A percentile compares a stretch with the other conserved stretches of the same genome.
These are phyloP conservation scores for Colletotrichum sojae DNA, from an alignment of 2,329 filamentous ascomycete genomes.

Conservation along the genomic window DNA sequence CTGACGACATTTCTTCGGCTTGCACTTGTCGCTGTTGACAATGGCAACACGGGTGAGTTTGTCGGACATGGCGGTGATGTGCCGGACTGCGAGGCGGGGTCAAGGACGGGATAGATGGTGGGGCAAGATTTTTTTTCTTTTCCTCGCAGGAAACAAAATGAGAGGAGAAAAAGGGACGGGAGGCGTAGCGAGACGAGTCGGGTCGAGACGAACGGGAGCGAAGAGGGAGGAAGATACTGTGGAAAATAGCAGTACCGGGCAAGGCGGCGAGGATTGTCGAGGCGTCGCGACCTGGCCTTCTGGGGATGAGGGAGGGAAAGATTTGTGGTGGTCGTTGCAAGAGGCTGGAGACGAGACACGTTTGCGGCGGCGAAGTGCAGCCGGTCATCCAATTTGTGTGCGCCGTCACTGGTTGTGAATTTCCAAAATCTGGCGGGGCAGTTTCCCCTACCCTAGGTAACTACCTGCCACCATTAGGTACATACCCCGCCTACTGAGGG, in stretches of 20 bases:
- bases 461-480: background rate
- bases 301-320: constrained; percentile 21
- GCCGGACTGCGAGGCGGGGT: constrained; percentile 40
- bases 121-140: constrained; percentile 29
- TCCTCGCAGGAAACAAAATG: constrained; percentile 15
- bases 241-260: constrained; percentile 18
- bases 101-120: constrained; percentile 31
- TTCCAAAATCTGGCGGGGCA: constrained; percentile 42
- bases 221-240: background rate
- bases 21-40: constrained; percentile 93
- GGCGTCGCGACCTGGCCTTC: constrained; percentile 40
- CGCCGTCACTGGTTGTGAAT: constrained; percentile 41
- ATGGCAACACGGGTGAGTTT: constrained; percentile 99
- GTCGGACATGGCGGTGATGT: constrained; percentile 80
- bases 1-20: constrained; percentile 90
- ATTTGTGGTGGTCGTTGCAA: constrained; percentile 35
- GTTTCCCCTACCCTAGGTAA: constrained; percentile 32
- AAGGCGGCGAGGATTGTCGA: constrained; percentile 30
- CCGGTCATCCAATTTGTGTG: constrained; percentile 43
- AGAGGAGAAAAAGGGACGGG: constrained; percentile 13
- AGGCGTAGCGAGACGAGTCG: constrained; percentile 9
- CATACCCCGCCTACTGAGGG: constrained; percentile 34
- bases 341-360: constrained; percentile 28
- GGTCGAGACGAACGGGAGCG: background rate
- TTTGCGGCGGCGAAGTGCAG: constrained; percentile 35